Evolutionary conservation across 768 basidiomycete species (phyloP).

Genomic region (Auriculariales sp.): DNA sequence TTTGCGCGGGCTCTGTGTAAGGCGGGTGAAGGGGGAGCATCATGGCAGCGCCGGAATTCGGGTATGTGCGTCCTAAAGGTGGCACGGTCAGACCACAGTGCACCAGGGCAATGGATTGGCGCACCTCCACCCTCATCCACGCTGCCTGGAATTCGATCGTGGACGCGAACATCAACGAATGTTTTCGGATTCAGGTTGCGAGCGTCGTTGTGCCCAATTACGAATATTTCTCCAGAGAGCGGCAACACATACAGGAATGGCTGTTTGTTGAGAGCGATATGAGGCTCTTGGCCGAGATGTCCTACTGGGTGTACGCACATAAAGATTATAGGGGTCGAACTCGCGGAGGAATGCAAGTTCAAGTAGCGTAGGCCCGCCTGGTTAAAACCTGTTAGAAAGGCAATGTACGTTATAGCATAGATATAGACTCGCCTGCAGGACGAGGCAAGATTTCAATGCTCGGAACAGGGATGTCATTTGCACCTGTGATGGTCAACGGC

Average conservation of each 20-base stretch:
- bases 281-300: no score
- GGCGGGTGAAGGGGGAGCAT: conserved; percentile 42
- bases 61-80: conserved; percentile 12
- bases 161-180: conserved; percentile 23
- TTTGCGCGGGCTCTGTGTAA: conserved; percentile 29
- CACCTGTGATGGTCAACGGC: no score
- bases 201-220: conserved; percentile 74
- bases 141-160: conserved; percentile 31
- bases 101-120: no score
- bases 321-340: conserved; percentile 70
- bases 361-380: conserved; percentile 1
- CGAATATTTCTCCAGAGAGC: conserved; percentile 44
- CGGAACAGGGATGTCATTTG: conserved; percentile 50
- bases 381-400: conserved; percentile 9
- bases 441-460: conserved; percentile 60
- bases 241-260: conserved; percentile 65
- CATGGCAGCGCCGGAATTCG: conserved; percentile 8
- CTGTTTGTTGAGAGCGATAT: no score
- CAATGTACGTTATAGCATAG: conserved; percentile 43
- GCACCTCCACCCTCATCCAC: conserved; percentile 22
- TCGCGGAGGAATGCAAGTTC: conserved; percentile 17
- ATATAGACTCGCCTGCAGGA: conserved; percentile 29
- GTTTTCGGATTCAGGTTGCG: conserved; percentile 54
- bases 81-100: no score
- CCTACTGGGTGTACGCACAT: no score